Evolutionary conservation across 1,139 yeast species (phyloP).

Genomic region (Diutina pseudorugosa): DNA sequence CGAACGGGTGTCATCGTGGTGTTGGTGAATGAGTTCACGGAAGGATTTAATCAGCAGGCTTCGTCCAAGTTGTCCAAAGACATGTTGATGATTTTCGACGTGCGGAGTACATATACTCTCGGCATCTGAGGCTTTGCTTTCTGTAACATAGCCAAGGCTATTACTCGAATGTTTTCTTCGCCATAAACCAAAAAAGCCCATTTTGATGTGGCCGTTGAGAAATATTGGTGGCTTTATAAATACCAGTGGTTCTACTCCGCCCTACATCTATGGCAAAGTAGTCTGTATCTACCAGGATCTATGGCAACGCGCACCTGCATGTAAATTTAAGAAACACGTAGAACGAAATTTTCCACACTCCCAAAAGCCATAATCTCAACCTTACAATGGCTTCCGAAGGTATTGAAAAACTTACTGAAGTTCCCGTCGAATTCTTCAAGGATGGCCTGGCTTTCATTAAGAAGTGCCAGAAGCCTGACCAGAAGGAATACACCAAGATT

Average conservation of each 20-base stretch:
- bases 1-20: neutral
- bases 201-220: neutral
- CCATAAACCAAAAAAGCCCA: neutral
- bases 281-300: neutral
- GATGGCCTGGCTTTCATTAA: conserved; percentile 83
- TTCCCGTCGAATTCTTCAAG: conserved; percentile 82
- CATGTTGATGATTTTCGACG: neutral
- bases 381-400: conserved; percentile 24
- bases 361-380: neutral
- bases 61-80: neutral
- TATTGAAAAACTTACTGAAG: conserved; percentile 76
- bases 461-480: conserved; percentile 89
- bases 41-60: neutral
- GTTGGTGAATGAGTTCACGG: neutral
- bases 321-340: neutral
- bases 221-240: too few relatives aligned
- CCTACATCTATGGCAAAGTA: neutral
- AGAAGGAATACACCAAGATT: conserved; percentile 77
- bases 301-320: neutral
- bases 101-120: neutral
- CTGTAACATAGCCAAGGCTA: neutral
- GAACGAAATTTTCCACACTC: conserved; percentile 1
- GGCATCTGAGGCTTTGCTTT: neutral
- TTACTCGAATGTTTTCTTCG: neutral
- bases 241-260: neutral